Percentiles rank a stretch among this genome's conserved stretches.
phyloP scores from a whole-genome alignment of 2,329 filamentous ascomycete species.

The Parasarocladium wereldwijsianum region DNA sequence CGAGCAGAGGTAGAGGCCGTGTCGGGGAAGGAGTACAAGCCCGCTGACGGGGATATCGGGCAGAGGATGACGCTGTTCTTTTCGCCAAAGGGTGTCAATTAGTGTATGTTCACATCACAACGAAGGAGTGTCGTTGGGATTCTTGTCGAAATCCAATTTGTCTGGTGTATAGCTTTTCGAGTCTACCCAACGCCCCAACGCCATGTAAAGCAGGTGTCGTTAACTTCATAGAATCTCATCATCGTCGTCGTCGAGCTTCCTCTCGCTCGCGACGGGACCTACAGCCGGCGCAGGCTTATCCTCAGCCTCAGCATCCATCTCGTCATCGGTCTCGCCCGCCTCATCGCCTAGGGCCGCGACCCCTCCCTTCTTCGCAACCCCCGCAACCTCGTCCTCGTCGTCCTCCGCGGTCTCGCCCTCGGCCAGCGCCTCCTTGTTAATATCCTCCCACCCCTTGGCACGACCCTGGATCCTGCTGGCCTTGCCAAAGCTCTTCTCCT shows the following conservation, averaged over 20 bases:
- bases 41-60: slow-evolving; percentile 28
- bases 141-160: no score
- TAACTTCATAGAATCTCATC: slow-evolving; percentile 17
- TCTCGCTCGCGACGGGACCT: slow-evolving; percentile 1
- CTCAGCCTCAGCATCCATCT: slow-evolving; percentile 5
- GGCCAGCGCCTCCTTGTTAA: slow-evolving; percentile 29
- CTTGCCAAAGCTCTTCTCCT: slow-evolving; percentile 37
- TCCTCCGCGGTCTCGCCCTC: slow-evolving; percentile 10
- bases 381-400: slow-evolving; percentile 12
- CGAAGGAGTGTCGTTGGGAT: no score
- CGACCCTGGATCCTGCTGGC: slow-evolving; percentile 31
- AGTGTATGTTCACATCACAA: no score
- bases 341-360: slow-evolving; percentile 4
- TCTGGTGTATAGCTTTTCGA: no score
- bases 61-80: slow-evolving; percentile 27
- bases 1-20: slow-evolving; percentile 17
- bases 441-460: slow-evolving; percentile 41
- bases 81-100: slow-evolving; percentile 9
- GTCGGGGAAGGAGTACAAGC: slow-evolving; percentile 28
- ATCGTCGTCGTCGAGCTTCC: slow-evolving; percentile 13
- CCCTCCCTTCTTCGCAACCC: slow-evolving; percentile 19
- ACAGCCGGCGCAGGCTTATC: slow-evolving; percentile 5
- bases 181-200: slow-evolving; percentile 13
- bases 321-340: slow-evolving; percentile 5
- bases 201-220: slow-evolving; percentile 3